Evolutionary conservation across 2,329 filamentous ascomycete species (phyloP).

Genomic region (Cercospora citrullina): DNA sequence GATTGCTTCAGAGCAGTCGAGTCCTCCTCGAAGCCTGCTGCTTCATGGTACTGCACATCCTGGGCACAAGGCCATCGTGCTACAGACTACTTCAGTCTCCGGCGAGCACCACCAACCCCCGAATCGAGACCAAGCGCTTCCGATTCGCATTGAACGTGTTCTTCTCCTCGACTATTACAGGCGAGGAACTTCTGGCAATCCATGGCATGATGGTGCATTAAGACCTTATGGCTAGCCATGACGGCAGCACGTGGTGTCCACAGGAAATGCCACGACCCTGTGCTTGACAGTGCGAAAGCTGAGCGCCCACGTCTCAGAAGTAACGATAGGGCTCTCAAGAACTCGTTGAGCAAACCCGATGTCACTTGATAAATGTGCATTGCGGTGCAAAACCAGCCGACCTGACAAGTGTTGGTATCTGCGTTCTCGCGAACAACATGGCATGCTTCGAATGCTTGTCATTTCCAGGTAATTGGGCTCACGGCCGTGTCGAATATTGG

Average conservation of each 20-base stretch:
- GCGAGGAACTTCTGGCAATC: not conserved
- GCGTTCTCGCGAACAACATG: not conserved
- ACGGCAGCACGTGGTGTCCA: not conserved
- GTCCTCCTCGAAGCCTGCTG: not conserved
- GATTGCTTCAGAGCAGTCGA: not conserved
- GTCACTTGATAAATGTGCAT: not conserved
- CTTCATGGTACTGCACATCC: conserved; percentile 19
- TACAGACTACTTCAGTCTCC: conserved; percentile 18
- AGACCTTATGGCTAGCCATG: not conserved
- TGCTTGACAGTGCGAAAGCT: not conserved
- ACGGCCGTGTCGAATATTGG: not conserved
- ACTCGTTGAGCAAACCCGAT: not conserved
- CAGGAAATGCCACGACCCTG: not conserved
- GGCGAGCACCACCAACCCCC: conserved; percentile 15
- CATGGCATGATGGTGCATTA: not conserved
- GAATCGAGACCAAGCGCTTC: conserved; percentile 10
- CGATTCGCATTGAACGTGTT: not conserved
- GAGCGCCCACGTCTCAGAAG: not conserved
- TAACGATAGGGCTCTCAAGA: not conserved
- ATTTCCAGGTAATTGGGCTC: not conserved
- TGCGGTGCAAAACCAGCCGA: not conserved
- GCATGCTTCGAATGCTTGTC: not conserved
- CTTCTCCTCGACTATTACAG: not conserved
- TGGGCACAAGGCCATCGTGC: conserved; percentile 9
- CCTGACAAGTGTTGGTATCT: not conserved